Evolutionary conservation across 495 filamentous ascomycete genomes (phyloP).

Genomic region (Cetradonia linearis): DNA sequence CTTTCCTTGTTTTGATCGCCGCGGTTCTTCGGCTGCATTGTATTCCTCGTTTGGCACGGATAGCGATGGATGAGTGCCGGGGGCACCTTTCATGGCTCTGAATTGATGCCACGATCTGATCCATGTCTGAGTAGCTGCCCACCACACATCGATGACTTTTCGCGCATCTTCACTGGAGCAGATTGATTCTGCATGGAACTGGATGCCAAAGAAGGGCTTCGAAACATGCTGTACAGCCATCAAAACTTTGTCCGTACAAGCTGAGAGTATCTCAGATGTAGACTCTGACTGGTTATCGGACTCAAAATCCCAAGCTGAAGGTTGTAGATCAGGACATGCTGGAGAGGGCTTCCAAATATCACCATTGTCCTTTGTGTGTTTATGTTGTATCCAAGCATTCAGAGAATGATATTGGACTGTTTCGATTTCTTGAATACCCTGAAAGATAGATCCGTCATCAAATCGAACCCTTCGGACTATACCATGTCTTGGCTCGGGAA

Average conservation of each 20-base stretch:
- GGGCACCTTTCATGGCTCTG: neutral
- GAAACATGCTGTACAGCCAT: slow-evolving; percentile 62
- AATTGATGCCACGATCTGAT: neutral
- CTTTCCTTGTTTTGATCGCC: neutral
- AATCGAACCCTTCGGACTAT: slow-evolving; percentile 58
- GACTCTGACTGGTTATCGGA: slow-evolving; percentile 7
- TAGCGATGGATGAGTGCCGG: neutral
- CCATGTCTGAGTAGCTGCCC: slow-evolving; percentile 43
- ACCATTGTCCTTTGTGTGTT: slow-evolving; percentile 13
- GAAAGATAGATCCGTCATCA: slow-evolving; percentile 41
- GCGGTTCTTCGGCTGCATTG: neutral
- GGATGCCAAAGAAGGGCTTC: slow-evolving; percentile 82
- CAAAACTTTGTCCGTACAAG: slow-evolving; percentile 40
- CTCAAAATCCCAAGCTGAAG: slow-evolving; percentile 54
- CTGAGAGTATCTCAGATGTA: neutral
- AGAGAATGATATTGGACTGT: slow-evolving; percentile 87
- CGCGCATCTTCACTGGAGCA: slow-evolving; percentile 66
- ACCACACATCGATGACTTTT: slow-evolving; percentile 68
- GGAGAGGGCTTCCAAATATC: neutral
- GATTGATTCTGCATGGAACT: slow-evolving; percentile 92
- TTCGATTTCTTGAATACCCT: slow-evolving; percentile 44
- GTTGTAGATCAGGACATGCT: slow-evolving; percentile 36
- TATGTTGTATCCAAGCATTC: slow-evolving; percentile 49
- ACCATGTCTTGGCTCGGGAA: slow-evolving; percentile 67
- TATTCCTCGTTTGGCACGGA: neutral